Conservation (phyloP, 2,329 filamentous ascomycete species). For the Beauveria brongniartii region DNA sequence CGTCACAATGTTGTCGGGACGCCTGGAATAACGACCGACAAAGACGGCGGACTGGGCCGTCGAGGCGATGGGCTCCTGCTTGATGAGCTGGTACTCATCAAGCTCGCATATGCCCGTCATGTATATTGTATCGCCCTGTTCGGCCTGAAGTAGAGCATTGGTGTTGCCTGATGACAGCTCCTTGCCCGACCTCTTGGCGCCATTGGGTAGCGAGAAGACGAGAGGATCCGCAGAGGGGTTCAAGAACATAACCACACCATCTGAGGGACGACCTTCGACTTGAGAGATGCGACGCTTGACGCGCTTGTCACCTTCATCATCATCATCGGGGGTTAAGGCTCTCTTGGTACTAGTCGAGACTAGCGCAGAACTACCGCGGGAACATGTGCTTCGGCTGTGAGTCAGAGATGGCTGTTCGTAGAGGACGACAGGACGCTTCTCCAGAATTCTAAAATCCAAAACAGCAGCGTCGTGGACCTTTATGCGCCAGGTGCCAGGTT, state of each 20-base stretch:
- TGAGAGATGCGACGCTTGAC: slow-evolving; percentile 34
- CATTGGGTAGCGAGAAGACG: slow-evolving; percentile 42
- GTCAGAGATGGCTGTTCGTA: slow-evolving; percentile 24
- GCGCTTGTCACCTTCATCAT: slow-evolving; percentile 31
- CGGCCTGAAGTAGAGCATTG: slow-evolving; percentile 44
- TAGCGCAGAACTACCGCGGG: slow-evolving; percentile 24
- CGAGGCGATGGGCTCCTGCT: slow-evolving; percentile 47
- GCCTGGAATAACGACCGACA: slow-evolving; percentile 43
- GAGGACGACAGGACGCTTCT: slow-evolving; percentile 41
- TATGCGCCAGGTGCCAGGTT: slow-evolving; percentile 51
- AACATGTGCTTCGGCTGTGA: slow-evolving; percentile 24
- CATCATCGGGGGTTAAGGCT: slow-evolving; percentile 36
- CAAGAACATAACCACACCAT: slow-evolving; percentile 48
- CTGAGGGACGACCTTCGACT: slow-evolving; percentile 20
- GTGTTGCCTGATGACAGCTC: slow-evolving; percentile 37
- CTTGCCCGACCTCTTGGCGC: slow-evolving; percentile 32
- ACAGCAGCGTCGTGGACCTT: slow-evolving; percentile 40
- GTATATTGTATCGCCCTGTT: slow-evolving; percentile 39
- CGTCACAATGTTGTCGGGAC: slow-evolving; percentile 47
- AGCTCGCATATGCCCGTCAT: slow-evolving; percentile 43
- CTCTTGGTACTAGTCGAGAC: slow-evolving; percentile 44
- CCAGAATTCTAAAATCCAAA: slow-evolving; percentile 50
- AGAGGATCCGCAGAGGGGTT: slow-evolving; percentile 41
- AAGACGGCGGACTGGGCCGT: slow-evolving; percentile 49
- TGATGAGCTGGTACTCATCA: slow-evolving; percentile 47